These are phyloP conservation scores for Bolboschoenoplectus hybrid DNA, from an alignment of 202 grass and related monocot genomes.

Conservation along the genomic window DNA sequence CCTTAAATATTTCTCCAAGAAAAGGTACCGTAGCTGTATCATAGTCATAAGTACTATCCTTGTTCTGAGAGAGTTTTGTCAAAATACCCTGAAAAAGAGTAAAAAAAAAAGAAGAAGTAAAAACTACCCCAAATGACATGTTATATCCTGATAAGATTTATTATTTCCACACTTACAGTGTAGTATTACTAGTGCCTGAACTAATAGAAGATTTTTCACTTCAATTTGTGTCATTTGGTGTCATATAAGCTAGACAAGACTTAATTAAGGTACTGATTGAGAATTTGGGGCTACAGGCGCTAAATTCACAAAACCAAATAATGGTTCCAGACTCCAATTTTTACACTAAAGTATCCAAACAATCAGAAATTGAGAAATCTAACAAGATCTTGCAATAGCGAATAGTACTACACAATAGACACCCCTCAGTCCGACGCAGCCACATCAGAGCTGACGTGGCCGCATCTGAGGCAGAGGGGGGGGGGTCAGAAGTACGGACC, in stretches of 20 bases:
- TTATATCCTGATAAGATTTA: background rate
- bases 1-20: conserved; percentile 95
- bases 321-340: background rate
- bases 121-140: background rate
- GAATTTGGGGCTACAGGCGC: background rate
- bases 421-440: background rate
- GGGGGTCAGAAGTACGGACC: conserved; percentile 33
- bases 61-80: conserved; percentile 92
- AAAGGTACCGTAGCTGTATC: conserved; percentile 93
- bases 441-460: background rate
- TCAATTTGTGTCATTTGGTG: background rate
- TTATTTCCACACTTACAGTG: background rate
- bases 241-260: background rate
- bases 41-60: conserved; percentile 75
- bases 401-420: background rate
- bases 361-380: background rate
- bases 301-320: conserved; percentile 4
- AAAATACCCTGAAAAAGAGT: conserved; percentile 69
- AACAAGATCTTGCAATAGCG: background rate
- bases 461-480: background rate
- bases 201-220: background rate
- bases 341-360: background rate
- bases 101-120: background rate
- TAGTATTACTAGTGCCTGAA: background rate
- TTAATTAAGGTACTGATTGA: background rate